Conservation (phyloP, 2,329 filamentous ascomycete species). For the Pseudocercospora macadamiae region DNA sequence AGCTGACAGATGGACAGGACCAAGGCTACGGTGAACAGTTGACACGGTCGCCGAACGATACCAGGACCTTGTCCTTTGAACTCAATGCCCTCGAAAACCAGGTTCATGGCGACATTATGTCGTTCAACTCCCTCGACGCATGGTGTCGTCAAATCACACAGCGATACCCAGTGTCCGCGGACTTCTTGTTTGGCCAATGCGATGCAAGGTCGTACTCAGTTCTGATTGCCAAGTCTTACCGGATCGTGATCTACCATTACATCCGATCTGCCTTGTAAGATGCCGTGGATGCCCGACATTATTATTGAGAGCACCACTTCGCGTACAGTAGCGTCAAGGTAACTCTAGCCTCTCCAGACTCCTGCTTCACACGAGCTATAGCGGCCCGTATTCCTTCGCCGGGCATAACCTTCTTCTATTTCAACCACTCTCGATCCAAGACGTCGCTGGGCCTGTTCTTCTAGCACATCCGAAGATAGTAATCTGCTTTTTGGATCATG, state of each 20-base stretch:
- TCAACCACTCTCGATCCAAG: conserved; percentile 2
- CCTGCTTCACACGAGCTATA: conserved; percentile 10
- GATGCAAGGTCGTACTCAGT: no score
- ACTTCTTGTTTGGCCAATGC: no score
- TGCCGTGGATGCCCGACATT: neutral
- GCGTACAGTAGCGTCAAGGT: neutral
- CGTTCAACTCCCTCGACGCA: no score
- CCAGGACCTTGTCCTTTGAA: neutral
- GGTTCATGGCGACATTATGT: no score
- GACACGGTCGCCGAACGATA: neutral
- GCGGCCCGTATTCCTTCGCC: conserved; percentile 18
- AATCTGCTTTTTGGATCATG: conserved; percentile 6
- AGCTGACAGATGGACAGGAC: neutral
- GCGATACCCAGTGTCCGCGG: no score
- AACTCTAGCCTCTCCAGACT: conserved; percentile 8
- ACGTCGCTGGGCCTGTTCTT: conserved; percentile 11
- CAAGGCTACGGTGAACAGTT: neutral
- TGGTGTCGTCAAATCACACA: no score
- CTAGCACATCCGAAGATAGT: conserved; percentile 18
- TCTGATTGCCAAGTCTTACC: no score
- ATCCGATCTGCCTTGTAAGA: no score
- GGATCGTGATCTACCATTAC: no score
- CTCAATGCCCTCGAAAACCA: neutral
- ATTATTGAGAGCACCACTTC: conserved; percentile 3
- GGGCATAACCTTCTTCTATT: neutral